A percentile compares a stretch with the other conserved stretches of the same genome.
These are phyloP conservation scores for Mycosphaerelloides madeirae DNA, from an alignment of 2,329 filamentous ascomycete species.

Conservation along the genomic window DNA sequence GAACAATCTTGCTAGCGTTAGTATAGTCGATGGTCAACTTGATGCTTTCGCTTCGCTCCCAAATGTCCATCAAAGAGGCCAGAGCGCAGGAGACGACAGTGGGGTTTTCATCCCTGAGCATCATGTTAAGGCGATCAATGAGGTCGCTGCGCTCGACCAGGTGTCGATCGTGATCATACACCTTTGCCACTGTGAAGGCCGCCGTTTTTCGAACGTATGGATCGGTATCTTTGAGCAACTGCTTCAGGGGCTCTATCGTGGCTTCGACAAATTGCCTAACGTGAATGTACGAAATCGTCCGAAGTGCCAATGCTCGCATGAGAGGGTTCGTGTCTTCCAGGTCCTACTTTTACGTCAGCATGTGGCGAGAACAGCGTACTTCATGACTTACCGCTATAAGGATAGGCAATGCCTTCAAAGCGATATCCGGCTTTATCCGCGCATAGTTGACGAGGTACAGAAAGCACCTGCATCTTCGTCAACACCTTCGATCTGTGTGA, in stretches of 20 bases:
- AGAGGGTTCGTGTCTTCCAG: constrained; percentile 91
- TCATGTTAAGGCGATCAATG: constrained; percentile 82
- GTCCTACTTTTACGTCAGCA: constrained; percentile 53
- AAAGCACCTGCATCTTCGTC: constrained; percentile 69
- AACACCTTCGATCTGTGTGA: constrained; percentile 20
- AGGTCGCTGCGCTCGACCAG: constrained; percentile 87
- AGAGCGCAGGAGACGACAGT: constrained; percentile 94
- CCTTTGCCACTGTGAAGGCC: constrained; percentile 90
- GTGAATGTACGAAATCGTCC: constrained; percentile 96
- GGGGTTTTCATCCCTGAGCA: constrained; percentile 92
- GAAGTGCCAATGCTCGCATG: constrained; percentile 82
- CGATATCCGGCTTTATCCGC: constrained; percentile 87
- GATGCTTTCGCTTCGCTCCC: constrained; percentile 95
- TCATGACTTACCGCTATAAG: constrained; percentile 62
- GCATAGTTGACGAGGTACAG: constrained; percentile 96
- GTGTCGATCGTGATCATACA: constrained; percentile 91
- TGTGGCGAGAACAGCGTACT: not conserved
- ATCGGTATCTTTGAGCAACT: constrained; percentile 76
- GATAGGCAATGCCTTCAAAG: constrained; percentile 85
- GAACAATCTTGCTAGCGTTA: constrained; percentile 96
- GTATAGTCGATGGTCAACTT: constrained; percentile 97
- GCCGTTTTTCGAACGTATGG: constrained; percentile 98
- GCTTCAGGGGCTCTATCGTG: constrained; percentile 77
- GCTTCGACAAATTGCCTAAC: constrained; percentile 93
- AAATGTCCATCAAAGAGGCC: constrained; percentile 91